Conservation (phyloP, 768 basidiomycete genomes). For the Leucocoprinus sp. region DNA sequence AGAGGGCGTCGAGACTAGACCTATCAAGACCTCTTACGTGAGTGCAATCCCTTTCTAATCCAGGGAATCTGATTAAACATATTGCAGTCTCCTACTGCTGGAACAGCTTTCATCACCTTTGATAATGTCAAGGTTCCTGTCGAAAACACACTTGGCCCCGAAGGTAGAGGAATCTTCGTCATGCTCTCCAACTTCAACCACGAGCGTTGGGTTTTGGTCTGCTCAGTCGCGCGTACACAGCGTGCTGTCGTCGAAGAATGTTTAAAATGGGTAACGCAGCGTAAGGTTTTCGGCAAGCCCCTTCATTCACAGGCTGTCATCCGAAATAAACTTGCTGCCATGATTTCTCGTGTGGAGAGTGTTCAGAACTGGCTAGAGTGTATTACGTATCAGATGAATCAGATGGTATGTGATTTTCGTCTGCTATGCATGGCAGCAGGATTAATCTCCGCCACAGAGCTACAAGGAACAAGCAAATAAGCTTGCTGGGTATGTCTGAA, state of each 20-base stretch:
- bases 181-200: slow-evolving; percentile 85
- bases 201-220: slow-evolving; percentile 90
- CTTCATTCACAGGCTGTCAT: slow-evolving; percentile 82
- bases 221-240: slow-evolving; percentile 59
- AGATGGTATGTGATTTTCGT: slow-evolving; percentile 41
- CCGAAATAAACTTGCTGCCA: slow-evolving; percentile 77
- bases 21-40: slow-evolving; percentile 69
- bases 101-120: slow-evolving; percentile 71
- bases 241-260: slow-evolving; percentile 26
- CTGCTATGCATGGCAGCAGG: neutral
- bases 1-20: slow-evolving; percentile 76
- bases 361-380: slow-evolving; percentile 79
- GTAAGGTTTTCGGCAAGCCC: slow-evolving; percentile 87
- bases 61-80: neutral
- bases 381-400: slow-evolving; percentile 79
- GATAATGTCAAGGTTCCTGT: slow-evolving; percentile 81
- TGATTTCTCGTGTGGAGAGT: slow-evolving; percentile 60
- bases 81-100: slow-evolving; percentile 62
- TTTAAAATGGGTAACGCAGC: slow-evolving; percentile 66
- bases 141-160: slow-evolving; percentile 75
- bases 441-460: slow-evolving; percentile 23
- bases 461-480: slow-evolving; percentile 71
- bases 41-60: slow-evolving; percentile 7
- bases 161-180: slow-evolving; percentile 58
- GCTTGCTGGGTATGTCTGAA: slow-evolving; percentile 53